phyloP scores from a whole-genome alignment of 2,329 filamentous ascomycete genomes.

The Calonectria hongkongensis region DNA sequence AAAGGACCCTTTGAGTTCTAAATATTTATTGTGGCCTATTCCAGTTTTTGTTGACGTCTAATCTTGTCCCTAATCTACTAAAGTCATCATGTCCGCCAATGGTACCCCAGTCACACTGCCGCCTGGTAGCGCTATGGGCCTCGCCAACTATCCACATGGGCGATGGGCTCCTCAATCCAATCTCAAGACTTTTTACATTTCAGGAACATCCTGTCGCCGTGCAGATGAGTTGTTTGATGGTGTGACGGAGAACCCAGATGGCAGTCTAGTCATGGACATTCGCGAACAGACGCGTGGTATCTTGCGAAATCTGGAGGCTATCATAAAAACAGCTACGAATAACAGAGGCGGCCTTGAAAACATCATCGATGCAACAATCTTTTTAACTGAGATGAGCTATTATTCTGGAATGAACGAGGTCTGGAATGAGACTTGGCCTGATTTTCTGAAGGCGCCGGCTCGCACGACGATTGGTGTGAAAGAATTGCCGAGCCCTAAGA shows the following conservation, averaged over 20 bases:
- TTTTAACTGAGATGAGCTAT: background rate
- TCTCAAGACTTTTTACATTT: background rate
- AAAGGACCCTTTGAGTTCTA: too few species aligned
- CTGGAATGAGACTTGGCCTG: background rate
- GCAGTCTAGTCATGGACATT: background rate
- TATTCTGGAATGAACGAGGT: background rate
- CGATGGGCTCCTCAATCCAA: background rate
- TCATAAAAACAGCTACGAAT: background rate
- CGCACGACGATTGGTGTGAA: background rate
- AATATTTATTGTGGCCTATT: too few species aligned
- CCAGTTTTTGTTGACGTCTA: too few species aligned
- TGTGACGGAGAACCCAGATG: background rate
- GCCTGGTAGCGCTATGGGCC: background rate
- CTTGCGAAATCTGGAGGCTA: background rate
- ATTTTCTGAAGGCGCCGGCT: background rate
- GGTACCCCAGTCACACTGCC: background rate
- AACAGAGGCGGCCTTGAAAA: background rate
- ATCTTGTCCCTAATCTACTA: too few species aligned
- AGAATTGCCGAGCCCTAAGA: background rate
- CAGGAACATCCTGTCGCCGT: background rate
- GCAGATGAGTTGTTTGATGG: background rate
- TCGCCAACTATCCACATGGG: background rate
- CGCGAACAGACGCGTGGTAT: background rate
- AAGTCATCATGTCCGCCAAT: background rate
- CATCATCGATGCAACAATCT: background rate